phyloP scores from a whole-genome alignment of 495 filamentous ascomycete species.

The Friedmanniomyces endolithicus region DNA sequence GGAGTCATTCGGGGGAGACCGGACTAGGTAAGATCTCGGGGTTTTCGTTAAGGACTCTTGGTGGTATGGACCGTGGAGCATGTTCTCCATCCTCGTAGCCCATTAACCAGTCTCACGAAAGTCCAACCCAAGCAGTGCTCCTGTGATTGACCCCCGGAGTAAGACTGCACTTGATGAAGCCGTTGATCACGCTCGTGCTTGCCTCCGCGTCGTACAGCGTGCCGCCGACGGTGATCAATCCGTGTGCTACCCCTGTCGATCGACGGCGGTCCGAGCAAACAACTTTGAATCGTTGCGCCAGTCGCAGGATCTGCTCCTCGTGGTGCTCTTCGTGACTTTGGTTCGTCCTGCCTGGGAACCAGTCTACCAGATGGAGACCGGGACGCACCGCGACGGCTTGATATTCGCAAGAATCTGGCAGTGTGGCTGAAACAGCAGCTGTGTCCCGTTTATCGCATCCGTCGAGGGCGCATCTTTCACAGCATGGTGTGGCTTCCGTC shows the following conservation, averaged over 20 bases:
- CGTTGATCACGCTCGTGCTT: neutral
- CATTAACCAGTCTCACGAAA: neutral
- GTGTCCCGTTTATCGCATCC: neutral
- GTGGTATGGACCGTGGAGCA: neutral
- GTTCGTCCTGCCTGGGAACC: neutral
- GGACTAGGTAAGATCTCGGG: too few species aligned
- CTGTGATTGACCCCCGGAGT: neutral
- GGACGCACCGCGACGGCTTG: neutral
- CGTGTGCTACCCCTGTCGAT: neutral
- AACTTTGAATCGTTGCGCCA: neutral
- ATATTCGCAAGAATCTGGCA: neutral
- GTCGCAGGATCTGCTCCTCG: neutral
- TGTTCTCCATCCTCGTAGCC: neutral
- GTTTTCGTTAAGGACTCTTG: too few species aligned
- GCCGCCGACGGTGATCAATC: neutral
- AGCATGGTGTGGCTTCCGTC: neutral
- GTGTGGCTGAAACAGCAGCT: neutral
- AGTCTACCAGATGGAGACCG: too few species aligned
- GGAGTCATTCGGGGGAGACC: too few species aligned
- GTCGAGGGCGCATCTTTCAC: neutral
- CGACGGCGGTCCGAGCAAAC: neutral
- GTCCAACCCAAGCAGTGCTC: neutral
- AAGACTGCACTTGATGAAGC: neutral
- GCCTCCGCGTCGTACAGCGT: neutral
- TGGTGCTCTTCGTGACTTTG: neutral